phyloP scores from a whole-genome alignment of 768 basidiomycete species.

The Podaxis sp. region DNA sequence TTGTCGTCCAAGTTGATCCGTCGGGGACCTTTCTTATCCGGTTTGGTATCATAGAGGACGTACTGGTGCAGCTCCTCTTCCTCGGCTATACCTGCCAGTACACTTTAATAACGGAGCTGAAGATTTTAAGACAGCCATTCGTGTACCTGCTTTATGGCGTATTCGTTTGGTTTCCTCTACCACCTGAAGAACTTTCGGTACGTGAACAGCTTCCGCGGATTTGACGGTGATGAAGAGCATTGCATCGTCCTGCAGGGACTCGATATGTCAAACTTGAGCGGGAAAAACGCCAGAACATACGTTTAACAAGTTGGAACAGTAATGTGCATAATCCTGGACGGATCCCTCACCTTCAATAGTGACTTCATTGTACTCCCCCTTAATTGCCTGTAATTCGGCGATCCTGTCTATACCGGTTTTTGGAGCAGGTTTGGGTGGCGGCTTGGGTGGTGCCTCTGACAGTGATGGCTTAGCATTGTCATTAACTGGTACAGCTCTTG shows the following conservation, averaged over 20 bases:
- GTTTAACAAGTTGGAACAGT: slow-evolving; percentile 59
- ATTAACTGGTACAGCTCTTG: slow-evolving; percentile 5
- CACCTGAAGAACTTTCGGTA: slow-evolving; percentile 75
- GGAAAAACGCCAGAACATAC: slow-evolving; percentile 25
- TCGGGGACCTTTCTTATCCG: slow-evolving; percentile 48
- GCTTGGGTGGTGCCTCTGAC: slow-evolving; percentile 31
- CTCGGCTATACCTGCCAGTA: slow-evolving; percentile 36
- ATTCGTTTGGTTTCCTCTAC: slow-evolving; percentile 79
- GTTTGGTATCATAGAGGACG: slow-evolving; percentile 59
- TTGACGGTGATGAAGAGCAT: slow-evolving; percentile 77
- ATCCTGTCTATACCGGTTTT: slow-evolving; percentile 67
- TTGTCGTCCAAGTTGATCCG: slow-evolving; percentile 69
- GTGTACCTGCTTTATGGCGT: slow-evolving; percentile 66
- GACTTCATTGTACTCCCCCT: slow-evolving; percentile 74
- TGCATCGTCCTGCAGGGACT: slow-evolving; percentile 58
- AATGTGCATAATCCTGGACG: slow-evolving; percentile 62
- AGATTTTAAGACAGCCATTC: background rate
- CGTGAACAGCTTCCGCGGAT: slow-evolving; percentile 56
- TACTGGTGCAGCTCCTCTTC: slow-evolving; percentile 71
- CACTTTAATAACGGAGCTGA: slow-evolving; percentile 1
- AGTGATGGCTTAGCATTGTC: slow-evolving; percentile 14
- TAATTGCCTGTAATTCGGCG: slow-evolving; percentile 61
- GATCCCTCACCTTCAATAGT: slow-evolving; percentile 61
- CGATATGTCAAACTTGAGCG: background rate
- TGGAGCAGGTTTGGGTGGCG: slow-evolving; percentile 58